Conservation (phyloP, 2,329 filamentous ascomycete species). For the Daldinia sp. region DNA sequence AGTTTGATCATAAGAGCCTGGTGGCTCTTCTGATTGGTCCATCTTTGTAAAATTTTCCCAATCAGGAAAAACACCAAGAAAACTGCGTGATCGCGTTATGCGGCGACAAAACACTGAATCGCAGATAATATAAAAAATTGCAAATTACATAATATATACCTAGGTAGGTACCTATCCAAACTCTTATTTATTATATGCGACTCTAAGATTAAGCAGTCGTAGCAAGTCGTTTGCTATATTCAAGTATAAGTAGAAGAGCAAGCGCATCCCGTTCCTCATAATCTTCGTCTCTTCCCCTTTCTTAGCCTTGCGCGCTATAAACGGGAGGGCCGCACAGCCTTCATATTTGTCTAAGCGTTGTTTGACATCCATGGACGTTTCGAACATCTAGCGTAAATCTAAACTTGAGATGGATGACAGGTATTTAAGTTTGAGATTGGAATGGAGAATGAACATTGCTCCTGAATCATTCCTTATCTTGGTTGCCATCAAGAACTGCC, state of each 20-base stretch:
- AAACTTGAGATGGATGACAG: background rate
- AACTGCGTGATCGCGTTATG: background rate
- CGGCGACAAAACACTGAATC: background rate
- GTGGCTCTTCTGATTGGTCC: conserved; percentile 30
- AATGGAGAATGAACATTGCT: no score
- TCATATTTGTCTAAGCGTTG: background rate
- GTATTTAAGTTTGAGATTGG: no score
- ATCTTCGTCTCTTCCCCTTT: background rate
- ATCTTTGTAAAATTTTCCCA: conserved; percentile 18
- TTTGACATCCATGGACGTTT: background rate
- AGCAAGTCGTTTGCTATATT: background rate
- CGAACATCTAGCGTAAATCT: background rate
- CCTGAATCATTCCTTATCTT: no score
- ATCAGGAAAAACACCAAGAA: conserved; percentile 35
- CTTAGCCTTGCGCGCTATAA: background rate
- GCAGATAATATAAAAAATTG: background rate
- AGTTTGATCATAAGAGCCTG: background rate
- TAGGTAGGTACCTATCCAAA: background rate
- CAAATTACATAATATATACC: background rate
- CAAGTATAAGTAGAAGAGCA: background rate
- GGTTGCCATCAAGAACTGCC: no score
- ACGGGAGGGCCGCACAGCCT: background rate
- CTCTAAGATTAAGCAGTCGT: background rate
- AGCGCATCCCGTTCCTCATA: no score
- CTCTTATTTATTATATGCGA: background rate